Base-by-base conservation (phyloP, 1,284 basidiomycete species). In the Schizopora paradoxa region DNA sequence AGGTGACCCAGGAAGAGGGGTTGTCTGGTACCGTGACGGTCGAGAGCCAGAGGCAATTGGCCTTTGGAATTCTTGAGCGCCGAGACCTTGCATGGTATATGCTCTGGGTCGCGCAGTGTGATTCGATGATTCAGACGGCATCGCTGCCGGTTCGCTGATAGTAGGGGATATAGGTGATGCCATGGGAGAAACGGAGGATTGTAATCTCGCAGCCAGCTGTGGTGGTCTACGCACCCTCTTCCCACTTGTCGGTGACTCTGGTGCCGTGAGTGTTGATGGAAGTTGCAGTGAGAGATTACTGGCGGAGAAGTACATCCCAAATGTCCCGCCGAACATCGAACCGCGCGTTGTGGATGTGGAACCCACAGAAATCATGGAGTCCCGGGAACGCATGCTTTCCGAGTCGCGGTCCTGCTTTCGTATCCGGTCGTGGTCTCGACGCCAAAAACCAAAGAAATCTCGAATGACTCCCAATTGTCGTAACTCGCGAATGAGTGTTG, bases 371-470 rank as follows among this genome's bases (percentile, higher is more conserved):
- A n/a, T n/a, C n/a, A n/a, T n/a, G n/a, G n/a, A n/a, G n/a, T n/a
- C n/a, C n/a, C n/a, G n/a, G n/a, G n/a, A n/a, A 14, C 28, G 28
- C 14, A 45, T 11, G 1, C 41, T 41, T 26, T 45, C 43, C 8
- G 47, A 44, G 16, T 52, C 31, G 35, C 66, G 60, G 13, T 50
- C 19, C 21, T 52, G 33, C 53, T 76, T 78, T 41, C 68, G 63
- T n/a, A 67, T 66, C 22, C 76, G 63, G 43, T 87, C 84, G 43
- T 76, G 62, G 58, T 89, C 86, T 35, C 77, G 66, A 48, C 79
- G 69, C 86, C 86, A 89, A 53, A 76, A 74, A 2, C 76, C 81
- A 58, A 89, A 89, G 63, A 89, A 89, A 58, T 88, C 81, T 5
- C 76, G 76, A 41, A 85, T 72, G 16, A 71, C 58, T 27, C 68